These are phyloP conservation scores for Dothideomycetidae sp. DNA, from an alignment of 2,329 filamentous ascomycete species.

Conservation along the genomic window DNA sequence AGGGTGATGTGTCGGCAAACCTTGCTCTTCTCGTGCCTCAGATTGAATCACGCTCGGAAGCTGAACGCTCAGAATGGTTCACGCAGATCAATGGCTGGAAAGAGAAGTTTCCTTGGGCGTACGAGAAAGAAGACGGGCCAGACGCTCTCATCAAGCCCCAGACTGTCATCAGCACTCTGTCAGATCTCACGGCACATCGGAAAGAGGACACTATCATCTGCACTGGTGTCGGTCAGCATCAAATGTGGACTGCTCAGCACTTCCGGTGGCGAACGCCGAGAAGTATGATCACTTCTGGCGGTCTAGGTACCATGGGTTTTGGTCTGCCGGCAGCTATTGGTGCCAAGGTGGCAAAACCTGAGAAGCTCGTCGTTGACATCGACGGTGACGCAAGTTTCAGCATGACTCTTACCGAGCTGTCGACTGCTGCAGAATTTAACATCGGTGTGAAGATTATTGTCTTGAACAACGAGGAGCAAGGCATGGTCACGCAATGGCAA, in stretches of 20 bases:
- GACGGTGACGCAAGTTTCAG: slow-evolving; percentile 98
- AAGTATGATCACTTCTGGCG: slow-evolving; percentile 91
- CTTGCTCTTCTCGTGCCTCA: slow-evolving; percentile 60
- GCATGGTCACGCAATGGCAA: slow-evolving; percentile 98
- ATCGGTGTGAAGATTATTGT: slow-evolving; percentile 93
- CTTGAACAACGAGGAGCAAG: slow-evolving; percentile 94
- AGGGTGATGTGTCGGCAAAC: slow-evolving; percentile 79
- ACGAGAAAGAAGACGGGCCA: slow-evolving; percentile 56
- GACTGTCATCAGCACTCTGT: slow-evolving; percentile 79
- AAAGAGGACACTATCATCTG: slow-evolving; percentile 79
- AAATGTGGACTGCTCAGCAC: slow-evolving; percentile 98
- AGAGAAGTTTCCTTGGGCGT: slow-evolving; percentile 73
- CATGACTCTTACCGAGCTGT: slow-evolving; percentile 95
- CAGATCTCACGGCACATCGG: slow-evolving; percentile 62
- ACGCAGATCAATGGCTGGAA: slow-evolving; percentile 84
- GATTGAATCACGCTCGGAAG: slow-evolving; percentile 47
- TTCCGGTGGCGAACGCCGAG: slow-evolving; percentile 87
- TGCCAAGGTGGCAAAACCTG: slow-evolving; percentile 71
- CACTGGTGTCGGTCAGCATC: slow-evolving; percentile 92
- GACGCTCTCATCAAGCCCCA: slow-evolving; percentile 86
- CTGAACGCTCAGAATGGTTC: slow-evolving; percentile 72
- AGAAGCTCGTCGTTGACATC: slow-evolving; percentile 83
- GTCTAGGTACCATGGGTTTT: slow-evolving; percentile 90
- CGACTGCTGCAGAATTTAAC: slow-evolving; percentile 86
- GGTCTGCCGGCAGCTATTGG: slow-evolving; percentile 91